Percentiles rank a stretch among this genome's conserved stretches.
phyloP scores from a whole-genome alignment of 345 rosid genomes.

The Citrus trifoliata region DNA sequence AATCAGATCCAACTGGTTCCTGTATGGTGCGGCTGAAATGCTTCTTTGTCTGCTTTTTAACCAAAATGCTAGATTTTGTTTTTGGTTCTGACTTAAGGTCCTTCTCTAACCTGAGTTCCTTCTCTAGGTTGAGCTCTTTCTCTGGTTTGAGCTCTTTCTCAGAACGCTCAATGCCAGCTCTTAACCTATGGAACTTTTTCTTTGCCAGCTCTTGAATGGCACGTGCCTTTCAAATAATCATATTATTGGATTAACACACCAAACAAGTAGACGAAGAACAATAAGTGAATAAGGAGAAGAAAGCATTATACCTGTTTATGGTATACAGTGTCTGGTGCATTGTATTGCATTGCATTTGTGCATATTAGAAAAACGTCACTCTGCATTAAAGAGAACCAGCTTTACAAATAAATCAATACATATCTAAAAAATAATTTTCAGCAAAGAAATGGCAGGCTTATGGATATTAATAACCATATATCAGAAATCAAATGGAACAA shows the following conservation, averaged over 20 bases:
- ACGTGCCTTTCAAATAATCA: conserved; percentile 48
- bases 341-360: conserved; percentile 86
- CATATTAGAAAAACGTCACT: conserved; percentile 70
- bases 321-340: conserved; percentile 71
- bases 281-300: conserved; percentile 10
- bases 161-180: conserved; percentile 44
- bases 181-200: conserved; percentile 67
- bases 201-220: conserved; percentile 68
- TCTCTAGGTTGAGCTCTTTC: conserved; percentile 14
- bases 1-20: conserved; percentile 60
- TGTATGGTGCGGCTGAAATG: conserved; percentile 35
- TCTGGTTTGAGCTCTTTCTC: conserved; percentile 44
- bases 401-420: conserved; percentile 13
- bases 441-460: not conserved
- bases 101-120: conserved; percentile 10
- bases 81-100: conserved; percentile 43
- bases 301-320: conserved; percentile 54
- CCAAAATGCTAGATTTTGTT: conserved; percentile 32
- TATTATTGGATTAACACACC: not conserved
- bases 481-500: not conserved
- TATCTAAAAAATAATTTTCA: not conserved
- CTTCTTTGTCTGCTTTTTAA: conserved; percentile 63
- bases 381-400: conserved; percentile 46
- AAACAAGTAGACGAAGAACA: not conserved
- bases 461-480: not conserved